Evolutionary conservation across 441 rosid genomes (phyloP), one percentile per base, ranked within the genome.

Genomic region (Jatropha podagrica): DNA sequence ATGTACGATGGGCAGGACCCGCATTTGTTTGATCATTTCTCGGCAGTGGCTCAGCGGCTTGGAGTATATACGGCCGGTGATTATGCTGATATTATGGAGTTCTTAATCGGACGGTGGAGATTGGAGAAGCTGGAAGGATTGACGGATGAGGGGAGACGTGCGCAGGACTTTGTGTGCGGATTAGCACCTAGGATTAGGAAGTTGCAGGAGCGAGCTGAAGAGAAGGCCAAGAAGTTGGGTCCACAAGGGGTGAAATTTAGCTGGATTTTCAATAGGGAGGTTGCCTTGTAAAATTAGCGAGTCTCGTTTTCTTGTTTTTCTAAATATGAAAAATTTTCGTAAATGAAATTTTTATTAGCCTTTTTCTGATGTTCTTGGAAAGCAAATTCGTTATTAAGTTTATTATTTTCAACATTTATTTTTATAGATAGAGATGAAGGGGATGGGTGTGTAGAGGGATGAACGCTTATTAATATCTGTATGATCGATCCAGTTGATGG

Each of bases 11-110:
- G 98, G 12, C 80, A 69, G 4, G 91, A 94, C 4, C 83, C 86
- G 59, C 80, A 81, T 62, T 91, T 94, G 64, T 92, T 94, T 37
- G 88, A 91, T 5, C 84, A 94, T 82, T 94, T 86, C 82, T 90
- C 97, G 0, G 80, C 90, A 0, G 95, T 92, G 66, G 97, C 98
- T 27, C 97, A 91, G 81, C 83, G 97, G 46, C 83, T 92, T 0
- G 95, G 92, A n/a, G 93, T 94, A 5, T 94, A 94, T 81, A 92
- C 96, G 0, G 93, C 93, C 7, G 85, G 74, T 73, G 98, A 94
- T 81, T 94, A 94, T 14, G 93, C 95, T 0, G 98, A 91, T 73
- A 94, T 92, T 64, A 75, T 92, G 68, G 94, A 94, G 84, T 89
- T 88, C 76, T 82, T 94, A 81, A 91, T 94, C 66, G 90, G 86